Evolutionary conservation across 352 stramenopile genomes (phyloP), one percentile per base, ranked within the genome.

Genomic region (Globisporangium solare): DNA sequence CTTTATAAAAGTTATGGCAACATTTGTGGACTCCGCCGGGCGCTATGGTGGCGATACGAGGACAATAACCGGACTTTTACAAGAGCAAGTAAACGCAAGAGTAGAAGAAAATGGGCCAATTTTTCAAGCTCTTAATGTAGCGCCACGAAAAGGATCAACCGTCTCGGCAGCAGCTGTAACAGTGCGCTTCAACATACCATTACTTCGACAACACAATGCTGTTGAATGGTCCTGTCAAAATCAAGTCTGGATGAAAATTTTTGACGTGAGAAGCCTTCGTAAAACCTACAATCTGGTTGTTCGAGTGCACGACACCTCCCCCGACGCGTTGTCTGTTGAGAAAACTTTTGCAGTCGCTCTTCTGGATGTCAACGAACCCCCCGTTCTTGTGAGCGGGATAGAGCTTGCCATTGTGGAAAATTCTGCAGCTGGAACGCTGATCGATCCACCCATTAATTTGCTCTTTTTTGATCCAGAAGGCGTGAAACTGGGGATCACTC

Each of bases 221-320:
- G 45, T 78, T 21, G 64, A 85, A 51, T 22, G 66, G 0, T 67
- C 68, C 27, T 73, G 70, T 20, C 51, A 52, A 22, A 69, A 39
- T 32, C 63, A 54, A 0, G 43, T 54, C 1, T 83, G 71, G 73
- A 54, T 45, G 13, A 59, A 64, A 24, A 6, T 86, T 15, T 73
- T 86, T 55, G 58, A 58, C 17, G 67, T 78, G 0, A 43, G 48
- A 39, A 40, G 56, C 6, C 61, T 86, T 8, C 65, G 47, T 3
- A 86, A 83, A 50, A 67, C 59, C 6, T 76, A 79, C 54, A 42
- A 49, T 12, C 18, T 76, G 0, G 53, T 70, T 11, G 60, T 86
- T 7, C 24, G 51, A 21, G 76, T 73, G 1, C 71, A 76, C 3
- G 76, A 86, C 47, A 61, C 58, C 15, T 83, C 76, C 0, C 17